phyloP scores from a whole-genome alignment of 2,329 filamentous ascomycete genomes.

The Epichloe uncinata region DNA sequence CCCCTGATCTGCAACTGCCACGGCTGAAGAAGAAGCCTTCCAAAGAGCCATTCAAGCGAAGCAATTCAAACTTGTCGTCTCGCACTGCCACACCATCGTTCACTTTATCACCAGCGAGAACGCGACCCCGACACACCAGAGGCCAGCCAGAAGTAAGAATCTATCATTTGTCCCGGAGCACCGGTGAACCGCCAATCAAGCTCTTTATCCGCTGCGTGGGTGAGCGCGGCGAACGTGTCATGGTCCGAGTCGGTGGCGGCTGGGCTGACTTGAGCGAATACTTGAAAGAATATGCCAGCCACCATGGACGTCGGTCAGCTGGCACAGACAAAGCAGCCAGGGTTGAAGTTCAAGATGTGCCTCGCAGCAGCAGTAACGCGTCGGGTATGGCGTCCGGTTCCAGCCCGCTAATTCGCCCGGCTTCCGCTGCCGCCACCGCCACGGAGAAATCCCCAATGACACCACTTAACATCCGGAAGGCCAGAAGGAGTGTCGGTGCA shows the following conservation, averaged over 20 bases:
- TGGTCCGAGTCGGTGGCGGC: conserved; percentile 96
- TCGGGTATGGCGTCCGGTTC: conserved; percentile 18
- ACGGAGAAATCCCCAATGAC: conserved; percentile 27
- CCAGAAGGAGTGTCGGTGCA: conserved; percentile 32
- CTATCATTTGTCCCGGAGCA: conserved; percentile 79
- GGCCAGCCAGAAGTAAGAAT: conserved; percentile 69
- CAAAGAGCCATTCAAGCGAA: conserved; percentile 30
- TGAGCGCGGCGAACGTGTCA: conserved; percentile 79
- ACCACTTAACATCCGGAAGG: conserved; percentile 42
- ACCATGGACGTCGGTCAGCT: conserved; percentile 64
- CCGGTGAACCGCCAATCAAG: conserved; percentile 80
- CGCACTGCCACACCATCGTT: conserved; percentile 53
- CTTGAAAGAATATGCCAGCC: conserved; percentile 79
- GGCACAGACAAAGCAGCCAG: conserved; percentile 30
- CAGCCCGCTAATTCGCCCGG: conserved; percentile 26
- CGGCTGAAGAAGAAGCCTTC: conserved; percentile 30
- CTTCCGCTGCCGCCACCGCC: conserved; percentile 26
- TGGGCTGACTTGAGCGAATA: conserved; percentile 97
- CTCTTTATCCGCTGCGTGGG: conserved; percentile 88
- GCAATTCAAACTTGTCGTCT: conserved; percentile 38
- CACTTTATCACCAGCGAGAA: conserved; percentile 52
- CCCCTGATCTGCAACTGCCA: conserved; percentile 44
- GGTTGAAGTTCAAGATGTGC: conserved; percentile 44
- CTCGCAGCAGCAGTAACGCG: conserved; percentile 16
- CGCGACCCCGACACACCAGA: conserved; percentile 32